Evolutionary conservation across 2,329 filamentous ascomycete genomes (phyloP).

Genomic region (Trichoderma brevicompactum): DNA sequence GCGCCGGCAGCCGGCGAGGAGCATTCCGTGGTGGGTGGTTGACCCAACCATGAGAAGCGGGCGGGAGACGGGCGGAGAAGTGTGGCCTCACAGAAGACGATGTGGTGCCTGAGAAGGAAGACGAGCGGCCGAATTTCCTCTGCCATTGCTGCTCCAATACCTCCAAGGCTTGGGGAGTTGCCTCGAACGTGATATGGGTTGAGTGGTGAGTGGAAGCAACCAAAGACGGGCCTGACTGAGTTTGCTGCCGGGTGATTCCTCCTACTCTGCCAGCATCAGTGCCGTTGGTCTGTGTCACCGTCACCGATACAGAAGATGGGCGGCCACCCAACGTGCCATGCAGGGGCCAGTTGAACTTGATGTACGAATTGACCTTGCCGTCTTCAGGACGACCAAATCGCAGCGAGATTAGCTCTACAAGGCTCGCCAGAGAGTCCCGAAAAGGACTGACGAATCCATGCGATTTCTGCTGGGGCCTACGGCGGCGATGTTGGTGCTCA

Average conservation of each 20-base stretch:
- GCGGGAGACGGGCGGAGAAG: not conserved
- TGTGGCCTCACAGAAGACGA: not conserved
- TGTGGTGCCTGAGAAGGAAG: slow-evolving; percentile 1
- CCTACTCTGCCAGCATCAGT: not conserved
- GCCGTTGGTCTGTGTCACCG: not conserved
- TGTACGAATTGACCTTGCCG: slow-evolving; percentile 45
- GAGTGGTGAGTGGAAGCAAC: not conserved
- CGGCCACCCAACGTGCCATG: not conserved
- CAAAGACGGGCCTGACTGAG: not conserved
- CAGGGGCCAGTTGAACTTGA: slow-evolving; percentile 46
- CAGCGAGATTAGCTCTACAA: slow-evolving; percentile 34
- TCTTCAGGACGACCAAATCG: slow-evolving; percentile 40
- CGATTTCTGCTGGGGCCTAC: slow-evolving; percentile 21
- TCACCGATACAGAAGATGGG: slow-evolving; percentile 9
- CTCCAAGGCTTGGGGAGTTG: not conserved
- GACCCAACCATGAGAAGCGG: not conserved
- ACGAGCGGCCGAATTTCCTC: not conserved
- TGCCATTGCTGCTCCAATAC: not conserved
- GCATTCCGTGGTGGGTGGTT: not conserved
- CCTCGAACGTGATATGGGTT: not conserved
- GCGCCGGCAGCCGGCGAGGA: slow-evolving; percentile 35
- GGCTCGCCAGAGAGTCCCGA: slow-evolving; percentile 38
- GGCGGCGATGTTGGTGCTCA: slow-evolving; percentile 27
- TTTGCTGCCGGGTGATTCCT: not conserved
- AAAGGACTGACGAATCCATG: slow-evolving; percentile 40